Percentiles rank a stretch among this genome's conserved stretches.
These are phyloP conservation scores for Carex parvula DNA, from an alignment of 176 grass and related monocot species.

Conservation along the genomic window DNA sequence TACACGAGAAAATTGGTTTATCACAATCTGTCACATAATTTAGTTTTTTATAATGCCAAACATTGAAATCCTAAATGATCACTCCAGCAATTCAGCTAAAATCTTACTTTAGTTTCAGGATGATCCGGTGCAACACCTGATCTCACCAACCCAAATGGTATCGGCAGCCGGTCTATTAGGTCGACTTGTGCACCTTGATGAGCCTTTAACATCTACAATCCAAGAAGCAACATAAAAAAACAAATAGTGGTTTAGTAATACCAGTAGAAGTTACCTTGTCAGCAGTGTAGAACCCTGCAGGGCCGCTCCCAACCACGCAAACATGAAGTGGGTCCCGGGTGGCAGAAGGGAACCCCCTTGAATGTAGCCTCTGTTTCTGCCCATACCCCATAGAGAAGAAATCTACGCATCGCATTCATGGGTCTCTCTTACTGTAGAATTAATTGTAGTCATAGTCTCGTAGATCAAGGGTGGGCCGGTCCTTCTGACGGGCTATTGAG, in stretches of 20 bases:
- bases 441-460: background rate
- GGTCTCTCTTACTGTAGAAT: background rate
- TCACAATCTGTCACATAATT: constrained; percentile 79
- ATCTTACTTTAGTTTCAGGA: constrained; percentile 76
- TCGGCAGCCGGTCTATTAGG: constrained; percentile 77
- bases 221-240: background rate
- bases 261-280: constrained; percentile 49
- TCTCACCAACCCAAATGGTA: constrained; percentile 80
- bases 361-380: constrained; percentile 20
- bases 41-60: constrained; percentile 19
- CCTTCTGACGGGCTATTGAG: too few species aligned
- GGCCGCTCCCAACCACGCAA: constrained; percentile 79
- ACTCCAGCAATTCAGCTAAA: background rate
- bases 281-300: constrained; percentile 92
- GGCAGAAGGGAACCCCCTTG: constrained; percentile 36
- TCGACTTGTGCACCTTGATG: constrained; percentile 55
- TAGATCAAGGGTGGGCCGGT: background rate
- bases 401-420: background rate
- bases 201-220: constrained; percentile 71
- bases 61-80: background rate
- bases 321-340: constrained; percentile 46
- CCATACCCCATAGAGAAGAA: constrained; percentile 26
- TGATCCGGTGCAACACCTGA: constrained; percentile 93
- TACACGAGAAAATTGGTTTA: constrained; percentile 96
- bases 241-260: background rate